Evolutionary conservation across 345 rosid genomes (phyloP), one percentile per base, ranked within the genome.

Genomic region (Bruguiera sexangula): DNA sequence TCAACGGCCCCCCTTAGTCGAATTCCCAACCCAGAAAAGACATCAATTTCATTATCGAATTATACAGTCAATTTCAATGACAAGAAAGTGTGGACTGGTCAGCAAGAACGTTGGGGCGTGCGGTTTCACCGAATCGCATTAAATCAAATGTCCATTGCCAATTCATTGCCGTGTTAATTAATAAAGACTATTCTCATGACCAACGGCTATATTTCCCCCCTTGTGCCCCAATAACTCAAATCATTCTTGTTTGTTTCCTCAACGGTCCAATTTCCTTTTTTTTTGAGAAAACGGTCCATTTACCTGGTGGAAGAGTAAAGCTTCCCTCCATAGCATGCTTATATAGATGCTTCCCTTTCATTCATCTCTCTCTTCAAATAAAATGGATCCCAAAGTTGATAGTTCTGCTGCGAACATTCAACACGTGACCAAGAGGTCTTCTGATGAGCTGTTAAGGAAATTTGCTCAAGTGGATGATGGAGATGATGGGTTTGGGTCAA

Each of bases 391-490:
- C 50, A 8, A 50, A 7, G 13, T 46, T 15, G n/a, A 39, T 5
- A 18, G n/a, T 8, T 32, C 19, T 1, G 7, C 64, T 26, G 63
- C 67, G 5, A 66, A 70, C 21, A 86, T 85, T 79, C 92, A 90
- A 26, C 90, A 84, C 10, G 92, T 94, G 1, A 86, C 74, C 75
- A 82, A 84, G 74, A 94, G 81, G 58, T 88, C 93, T 15, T 94
- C 97, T 0, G 96, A 91, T 52, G 95, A 88, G 78, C 68, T 95
- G 75, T 92, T 95, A n/a, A 79, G 87, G 34, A 95, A 95, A 65
- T 95, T 95, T 65, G 83, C 96, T 43, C 50, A 43, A 13, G 18
- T 15, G 50, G 50, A 43, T 0, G 87, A 75, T 6, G 80, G 58
- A 1, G 80, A 50, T 8, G 66, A 64, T 15, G 72, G 60, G 27